Evolutionary conservation across 305 asterid species (phyloP).

Genomic region (Rubia tinctorum): DNA sequence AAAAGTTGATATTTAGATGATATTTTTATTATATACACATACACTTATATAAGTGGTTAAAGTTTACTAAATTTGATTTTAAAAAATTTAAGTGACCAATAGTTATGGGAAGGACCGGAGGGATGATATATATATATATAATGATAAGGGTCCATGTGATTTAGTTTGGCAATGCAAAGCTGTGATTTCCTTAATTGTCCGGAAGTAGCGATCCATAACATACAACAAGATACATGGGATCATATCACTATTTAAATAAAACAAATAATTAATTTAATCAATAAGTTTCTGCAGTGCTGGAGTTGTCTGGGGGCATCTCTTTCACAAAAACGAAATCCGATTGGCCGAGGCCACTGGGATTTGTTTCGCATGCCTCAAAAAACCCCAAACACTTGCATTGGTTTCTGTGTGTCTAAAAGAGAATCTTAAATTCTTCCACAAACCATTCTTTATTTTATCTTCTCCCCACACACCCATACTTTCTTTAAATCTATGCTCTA

Average conservation of each 20-base stretch:
- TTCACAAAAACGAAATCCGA: constrained; percentile 46
- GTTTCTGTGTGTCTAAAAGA: constrained; percentile 48
- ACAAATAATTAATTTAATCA: neutral
- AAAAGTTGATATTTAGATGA: too few relatives aligned
- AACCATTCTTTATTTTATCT: constrained; percentile 21
- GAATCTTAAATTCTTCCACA: constrained; percentile 43
- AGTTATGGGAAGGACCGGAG: too few relatives aligned
- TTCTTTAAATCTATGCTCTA: constrained; percentile 19
- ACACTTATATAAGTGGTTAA: too few relatives aligned
- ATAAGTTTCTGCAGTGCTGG: constrained; percentile 39
- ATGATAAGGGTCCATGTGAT: constrained; percentile 45
- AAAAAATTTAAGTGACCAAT: too few relatives aligned
- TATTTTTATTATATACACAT: too few relatives aligned
- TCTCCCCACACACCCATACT: neutral
- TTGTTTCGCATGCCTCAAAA: constrained; percentile 72
- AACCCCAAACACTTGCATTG: constrained; percentile 43
- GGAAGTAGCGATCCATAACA: constrained; percentile 30
- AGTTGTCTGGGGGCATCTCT: constrained; percentile 61
- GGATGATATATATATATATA: neutral
- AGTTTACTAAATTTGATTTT: too few relatives aligned
- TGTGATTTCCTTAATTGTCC: constrained; percentile 37
- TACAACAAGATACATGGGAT: constrained; percentile 20
- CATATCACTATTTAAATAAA: neutral
- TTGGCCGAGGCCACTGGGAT: constrained; percentile 56
- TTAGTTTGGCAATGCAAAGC: constrained; percentile 34